Evolutionary conservation across 1,284 basidiomycete genomes (phyloP).

Genomic region (Puccinia novopanici): DNA sequence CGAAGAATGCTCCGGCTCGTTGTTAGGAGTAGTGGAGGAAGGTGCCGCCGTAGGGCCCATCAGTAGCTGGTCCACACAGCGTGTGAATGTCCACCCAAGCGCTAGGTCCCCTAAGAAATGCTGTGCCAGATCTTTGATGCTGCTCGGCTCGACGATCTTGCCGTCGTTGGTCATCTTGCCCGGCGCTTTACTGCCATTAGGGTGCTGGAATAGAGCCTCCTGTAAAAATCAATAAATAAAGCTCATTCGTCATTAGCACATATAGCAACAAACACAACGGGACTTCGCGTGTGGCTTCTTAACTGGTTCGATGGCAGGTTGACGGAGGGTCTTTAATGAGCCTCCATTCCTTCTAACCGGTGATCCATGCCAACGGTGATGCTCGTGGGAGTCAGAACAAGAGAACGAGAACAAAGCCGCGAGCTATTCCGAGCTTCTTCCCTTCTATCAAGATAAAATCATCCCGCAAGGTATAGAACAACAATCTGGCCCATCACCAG

Average conservation of each 20-base stretch:
- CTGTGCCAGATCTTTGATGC: slow-evolving; percentile 9
- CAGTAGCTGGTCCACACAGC: slow-evolving; percentile 25
- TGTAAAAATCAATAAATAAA: neutral
- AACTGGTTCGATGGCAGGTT: neutral
- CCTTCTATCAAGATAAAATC: too few species aligned
- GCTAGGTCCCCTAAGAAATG: slow-evolving; percentile 22
- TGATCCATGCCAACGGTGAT: too few species aligned
- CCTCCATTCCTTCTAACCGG: too few species aligned
- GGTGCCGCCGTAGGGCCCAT: neutral
- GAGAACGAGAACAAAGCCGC: too few species aligned
- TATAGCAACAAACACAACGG: neutral
- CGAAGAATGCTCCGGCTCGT: neutral
- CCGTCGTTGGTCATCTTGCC: neutral
- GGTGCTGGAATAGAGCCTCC: slow-evolving; percentile 5
- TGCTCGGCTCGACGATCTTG: neutral
- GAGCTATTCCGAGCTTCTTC: too few species aligned
- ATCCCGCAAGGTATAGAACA: too few species aligned
- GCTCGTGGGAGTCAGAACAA: too few species aligned
- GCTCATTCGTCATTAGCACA: too few species aligned
- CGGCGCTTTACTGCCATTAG: neutral
- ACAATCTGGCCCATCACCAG: slow-evolving; percentile 52
- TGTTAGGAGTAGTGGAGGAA: neutral
- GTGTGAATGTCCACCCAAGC: slow-evolving; percentile 19
- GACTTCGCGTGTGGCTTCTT: neutral
- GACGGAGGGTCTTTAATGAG: neutral